phyloP scores from a whole-genome alignment of 148 eudicot species.

The Spergularia bocconei region DNA sequence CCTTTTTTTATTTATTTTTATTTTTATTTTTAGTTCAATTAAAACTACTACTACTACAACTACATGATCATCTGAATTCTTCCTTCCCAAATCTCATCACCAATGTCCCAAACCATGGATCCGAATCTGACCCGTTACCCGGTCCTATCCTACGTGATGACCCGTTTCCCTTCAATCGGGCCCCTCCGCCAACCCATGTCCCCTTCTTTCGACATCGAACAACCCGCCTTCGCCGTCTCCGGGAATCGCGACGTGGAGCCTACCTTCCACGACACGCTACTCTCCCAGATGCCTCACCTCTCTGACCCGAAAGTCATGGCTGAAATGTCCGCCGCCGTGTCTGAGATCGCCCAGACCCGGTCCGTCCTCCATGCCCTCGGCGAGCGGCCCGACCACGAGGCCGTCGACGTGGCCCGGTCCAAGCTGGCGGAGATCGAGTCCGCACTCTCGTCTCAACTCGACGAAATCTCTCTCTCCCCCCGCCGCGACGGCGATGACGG shows the following conservation, averaged over 20 bases:
- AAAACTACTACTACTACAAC: neutral
- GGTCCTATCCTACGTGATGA: constrained; percentile 72
- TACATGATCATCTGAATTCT: neutral
- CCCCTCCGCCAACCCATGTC: constrained; percentile 26
- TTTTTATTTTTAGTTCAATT: no score
- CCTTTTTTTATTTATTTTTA: no score
- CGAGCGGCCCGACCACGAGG: constrained; percentile 73
- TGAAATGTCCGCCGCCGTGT: constrained; percentile 62
- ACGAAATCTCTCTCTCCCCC: constrained; percentile 41
- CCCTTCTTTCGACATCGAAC: constrained; percentile 65
- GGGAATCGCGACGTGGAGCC: constrained; percentile 12
- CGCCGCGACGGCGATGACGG: constrained; percentile 23
- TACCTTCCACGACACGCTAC: constrained; percentile 47
- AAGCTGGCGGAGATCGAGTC: constrained; percentile 50
- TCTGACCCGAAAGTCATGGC: constrained; percentile 58
- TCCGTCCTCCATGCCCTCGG: constrained; percentile 59
- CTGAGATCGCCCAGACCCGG: constrained; percentile 66
- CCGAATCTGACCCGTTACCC: constrained; percentile 64
- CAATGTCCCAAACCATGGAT: constrained; percentile 46
- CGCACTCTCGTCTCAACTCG: constrained; percentile 29
- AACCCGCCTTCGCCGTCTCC: constrained; percentile 27
- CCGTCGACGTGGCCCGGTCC: constrained; percentile 56
- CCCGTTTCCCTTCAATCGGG: constrained; percentile 51
- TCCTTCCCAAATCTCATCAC: no score
- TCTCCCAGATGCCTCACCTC: constrained; percentile 71